Conservation (phyloP, 2,329 filamentous ascomycete genomes). For the Colletotrichum simmondsii region DNA sequence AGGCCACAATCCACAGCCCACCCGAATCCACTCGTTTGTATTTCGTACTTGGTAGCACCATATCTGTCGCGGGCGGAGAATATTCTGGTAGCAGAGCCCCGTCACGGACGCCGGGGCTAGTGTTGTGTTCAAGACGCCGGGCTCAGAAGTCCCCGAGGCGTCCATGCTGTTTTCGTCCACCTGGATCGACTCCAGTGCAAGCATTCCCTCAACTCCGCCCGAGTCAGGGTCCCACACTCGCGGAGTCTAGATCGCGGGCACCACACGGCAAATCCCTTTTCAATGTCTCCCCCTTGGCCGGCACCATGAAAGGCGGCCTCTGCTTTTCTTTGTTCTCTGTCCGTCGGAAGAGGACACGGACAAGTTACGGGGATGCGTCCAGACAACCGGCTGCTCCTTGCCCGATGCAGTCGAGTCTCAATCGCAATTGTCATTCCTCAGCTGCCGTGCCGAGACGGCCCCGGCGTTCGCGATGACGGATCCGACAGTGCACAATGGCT, state of each 20-base stretch:
- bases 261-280: constrained; percentile 29
- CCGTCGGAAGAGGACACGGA: constrained; percentile 15
- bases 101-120: constrained; percentile 25
- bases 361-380: neutral
- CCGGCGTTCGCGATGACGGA: constrained; percentile 11
- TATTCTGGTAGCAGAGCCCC: constrained; percentile 34
- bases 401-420: neutral
- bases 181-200: constrained; percentile 28
- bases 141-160: constrained; percentile 32
- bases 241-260: constrained; percentile 34
- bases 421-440: neutral
- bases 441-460: constrained; percentile 14
- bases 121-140: constrained; percentile 28
- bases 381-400: constrained; percentile 13
- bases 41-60: constrained; percentile 28
- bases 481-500: neutral
- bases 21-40: constrained; percentile 17
- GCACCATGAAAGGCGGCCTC: constrained; percentile 1
- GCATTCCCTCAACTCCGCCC: constrained; percentile 31
- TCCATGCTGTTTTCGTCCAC: constrained; percentile 33
- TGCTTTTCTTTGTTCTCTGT: constrained; percentile 28
- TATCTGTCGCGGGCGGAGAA: constrained; percentile 34
- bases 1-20: constrained; percentile 12
- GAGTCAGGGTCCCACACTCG: constrained; percentile 33
- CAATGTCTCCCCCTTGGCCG: constrained; percentile 7